Conservation (phyloP, 164 flowering plant species). For the Saururus chinensis region DNA sequence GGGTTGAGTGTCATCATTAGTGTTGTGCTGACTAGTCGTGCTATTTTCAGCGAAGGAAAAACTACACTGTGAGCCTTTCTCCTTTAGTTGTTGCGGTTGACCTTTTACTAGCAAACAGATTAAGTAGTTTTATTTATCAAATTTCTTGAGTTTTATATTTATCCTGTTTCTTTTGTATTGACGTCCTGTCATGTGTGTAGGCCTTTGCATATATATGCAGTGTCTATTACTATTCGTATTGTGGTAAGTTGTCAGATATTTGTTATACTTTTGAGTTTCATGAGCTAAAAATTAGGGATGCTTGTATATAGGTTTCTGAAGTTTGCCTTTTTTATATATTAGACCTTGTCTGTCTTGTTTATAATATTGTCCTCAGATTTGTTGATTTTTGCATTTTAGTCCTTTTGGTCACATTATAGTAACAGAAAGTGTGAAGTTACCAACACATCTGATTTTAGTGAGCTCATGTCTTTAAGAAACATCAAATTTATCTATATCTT, state of each 20-base stretch:
- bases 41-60: conserved; percentile 93
- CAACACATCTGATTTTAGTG: too few species aligned
- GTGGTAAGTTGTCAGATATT: conserved; percentile 21
- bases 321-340: too few species aligned
- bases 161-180: neutral
- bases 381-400: too few species aligned
- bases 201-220: conserved; percentile 72
- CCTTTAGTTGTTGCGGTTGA: neutral
- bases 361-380: too few species aligned
- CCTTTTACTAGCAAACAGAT: neutral
- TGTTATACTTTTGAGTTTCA: neutral
- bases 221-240: conserved; percentile 91
- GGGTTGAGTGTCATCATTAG: conserved; percentile 86
- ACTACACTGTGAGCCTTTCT: conserved; percentile 52
- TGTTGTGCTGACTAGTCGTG: conserved; percentile 81
- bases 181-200: neutral
- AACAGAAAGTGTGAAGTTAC: too few species aligned
- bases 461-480: too few species aligned
- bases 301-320: neutral
- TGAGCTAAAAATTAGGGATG: neutral
- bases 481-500: too few species aligned
- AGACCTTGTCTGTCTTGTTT: neutral
- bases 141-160: neutral
- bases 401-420: too few species aligned
- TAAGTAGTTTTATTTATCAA: neutral